Conservation (phyloP, 805 yeast genomes). For the Wickerhamiella qilinensis region DNA sequence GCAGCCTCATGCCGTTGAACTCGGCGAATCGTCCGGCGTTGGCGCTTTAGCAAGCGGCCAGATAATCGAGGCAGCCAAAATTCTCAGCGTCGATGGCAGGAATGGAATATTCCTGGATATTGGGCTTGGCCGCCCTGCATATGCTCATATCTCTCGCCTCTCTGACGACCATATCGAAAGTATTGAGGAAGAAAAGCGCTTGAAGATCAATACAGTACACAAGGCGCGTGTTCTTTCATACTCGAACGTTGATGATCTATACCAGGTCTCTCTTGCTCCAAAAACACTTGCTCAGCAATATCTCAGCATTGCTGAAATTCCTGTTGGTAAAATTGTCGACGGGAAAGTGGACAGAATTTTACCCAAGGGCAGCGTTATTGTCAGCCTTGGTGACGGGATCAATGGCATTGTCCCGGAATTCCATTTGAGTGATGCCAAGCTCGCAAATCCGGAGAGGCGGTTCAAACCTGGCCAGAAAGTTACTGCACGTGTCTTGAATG, state of each 20-base stretch:
- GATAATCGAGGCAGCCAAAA: slow-evolving; percentile 34
- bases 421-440: slow-evolving; percentile 72
- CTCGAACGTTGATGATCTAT: slow-evolving; percentile 47
- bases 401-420: slow-evolving; percentile 56
- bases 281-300: slow-evolving; percentile 46
- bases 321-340: slow-evolving; percentile 49
- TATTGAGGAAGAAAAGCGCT: slow-evolving; percentile 21
- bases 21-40: slow-evolving; percentile 10
- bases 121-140: slow-evolving; percentile 45
- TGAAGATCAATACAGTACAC: slow-evolving; percentile 48
- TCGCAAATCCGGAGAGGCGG: slow-evolving; percentile 82
- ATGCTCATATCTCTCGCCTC: slow-evolving; percentile 61
- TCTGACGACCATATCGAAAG: slow-evolving; percentile 24
- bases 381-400: slow-evolving; percentile 43
- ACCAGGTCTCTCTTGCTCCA: slow-evolving; percentile 54
- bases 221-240: slow-evolving; percentile 64
- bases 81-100: slow-evolving; percentile 33
- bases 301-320: slow-evolving; percentile 54
- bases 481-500: slow-evolving; percentile 30
- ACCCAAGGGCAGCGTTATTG: slow-evolving; percentile 48
- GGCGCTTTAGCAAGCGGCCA: slow-evolving; percentile 67
- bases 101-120: slow-evolving; percentile 26
- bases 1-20: slow-evolving; percentile 36
- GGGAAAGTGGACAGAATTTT: slow-evolving; percentile 39
- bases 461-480: slow-evolving; percentile 74